Evolutionary conservation across 176 grass and related monocot species (phyloP), one percentile per base, ranked within the genome.

Genomic region (Themeda triandra): DNA sequence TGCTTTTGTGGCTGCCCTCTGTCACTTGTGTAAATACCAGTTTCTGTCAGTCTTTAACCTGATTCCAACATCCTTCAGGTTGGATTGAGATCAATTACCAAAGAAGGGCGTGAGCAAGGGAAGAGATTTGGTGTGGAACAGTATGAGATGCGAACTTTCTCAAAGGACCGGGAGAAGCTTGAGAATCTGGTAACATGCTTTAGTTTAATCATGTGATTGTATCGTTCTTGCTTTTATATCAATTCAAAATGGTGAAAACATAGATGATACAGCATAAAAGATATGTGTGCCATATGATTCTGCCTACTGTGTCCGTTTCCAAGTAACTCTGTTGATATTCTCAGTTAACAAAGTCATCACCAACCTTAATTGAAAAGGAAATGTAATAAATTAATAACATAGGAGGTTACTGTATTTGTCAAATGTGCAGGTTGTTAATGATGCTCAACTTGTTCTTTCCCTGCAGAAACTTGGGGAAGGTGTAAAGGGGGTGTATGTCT

Each of bases 111-210:
- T 13, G 96, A 98, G 14, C 96, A 98, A 90, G 96, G 93, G 35
- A 98, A 95, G 76, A 87, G 91, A 82, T 98, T 98, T 82, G 96
- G 96, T 17, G 91, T 98, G 31, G 93, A 95, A 63, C 96, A 98
- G 78, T 95, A 92, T 48, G 96, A 98, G 87, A 95, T 98, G 96
- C 85, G 93, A 32, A 98, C 93, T 18, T 98, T 98, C 78, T 98
- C 89, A 21, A 92, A 76, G 72, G 93, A 98, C 37, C 81, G 89
- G 1, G 87, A 90, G 71, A 87, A 89, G 58, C 91, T 98, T 58
- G 96, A 98, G 84, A 95, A 93, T 86, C 88, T 98, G 87, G 96
- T 94, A 88, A 64, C 5, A 15, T 11, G 2, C 15, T 60, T 48
- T n/a, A 71, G 82, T 25, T 41, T 63, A 64, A 42, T 35, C 53